Conservation (phyloP, 2,329 filamentous ascomycete species). For the Hypoxylon sp. region DNA sequence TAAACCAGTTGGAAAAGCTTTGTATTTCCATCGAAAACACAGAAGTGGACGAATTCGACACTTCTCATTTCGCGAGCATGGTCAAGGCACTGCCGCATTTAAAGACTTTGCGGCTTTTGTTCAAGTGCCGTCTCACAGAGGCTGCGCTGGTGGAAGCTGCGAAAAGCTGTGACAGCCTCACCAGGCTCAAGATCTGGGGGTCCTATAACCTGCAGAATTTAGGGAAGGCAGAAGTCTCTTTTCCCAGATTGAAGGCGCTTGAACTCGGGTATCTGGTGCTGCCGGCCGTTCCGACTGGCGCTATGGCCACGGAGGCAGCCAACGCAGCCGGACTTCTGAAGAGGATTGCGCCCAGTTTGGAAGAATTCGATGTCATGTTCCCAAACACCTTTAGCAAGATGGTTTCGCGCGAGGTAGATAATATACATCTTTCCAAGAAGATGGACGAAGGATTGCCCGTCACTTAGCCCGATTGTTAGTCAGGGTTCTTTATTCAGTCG, state of each 20-base stretch:
- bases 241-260: conserved; percentile 11
- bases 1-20: conserved; percentile 7
- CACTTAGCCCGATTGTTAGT: neutral
- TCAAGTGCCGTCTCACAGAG: conserved; percentile 18
- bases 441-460: neutral
- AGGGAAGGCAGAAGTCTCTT: neutral
- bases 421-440: neutral
- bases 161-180: neutral
- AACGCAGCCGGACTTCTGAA: conserved; percentile 8
- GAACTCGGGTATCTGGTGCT: neutral
- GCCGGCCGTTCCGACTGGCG: neutral
- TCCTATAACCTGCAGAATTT: conserved; percentile 7
- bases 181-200: conserved; percentile 10
- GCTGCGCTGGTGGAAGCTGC: conserved; percentile 12
- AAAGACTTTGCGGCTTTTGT: neutral
- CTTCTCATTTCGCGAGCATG: conserved; percentile 4
- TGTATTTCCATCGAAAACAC: neutral
- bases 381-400: conserved; percentile 5
- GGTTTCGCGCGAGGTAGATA: conserved; percentile 2
- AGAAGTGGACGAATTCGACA: neutral
- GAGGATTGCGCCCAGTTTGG: conserved; percentile 11
- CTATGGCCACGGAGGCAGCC: neutral
- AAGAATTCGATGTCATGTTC: conserved; percentile 14
- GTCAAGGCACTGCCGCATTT: neutral
- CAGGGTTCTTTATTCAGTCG: neutral